phyloP scores from a whole-genome alignment of 1,139 yeast genomes.

The Suzukiozyma palmioleophila region DNA sequence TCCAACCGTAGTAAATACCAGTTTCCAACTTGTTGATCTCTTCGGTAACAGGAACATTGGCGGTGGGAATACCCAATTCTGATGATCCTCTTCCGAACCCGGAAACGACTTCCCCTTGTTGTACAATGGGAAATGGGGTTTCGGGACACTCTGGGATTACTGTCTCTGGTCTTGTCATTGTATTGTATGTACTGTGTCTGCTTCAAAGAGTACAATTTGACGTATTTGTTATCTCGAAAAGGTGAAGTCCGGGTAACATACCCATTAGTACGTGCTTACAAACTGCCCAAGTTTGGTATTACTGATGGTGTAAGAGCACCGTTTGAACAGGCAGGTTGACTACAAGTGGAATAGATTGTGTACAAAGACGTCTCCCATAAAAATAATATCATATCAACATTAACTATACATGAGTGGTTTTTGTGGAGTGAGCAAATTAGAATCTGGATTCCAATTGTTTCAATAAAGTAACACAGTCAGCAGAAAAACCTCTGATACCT shows the following conservation, averaged over 20 bases:
- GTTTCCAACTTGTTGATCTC: constrained; percentile 47
- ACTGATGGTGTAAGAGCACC: too few species aligned
- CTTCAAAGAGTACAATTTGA: too few species aligned
- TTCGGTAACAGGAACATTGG: constrained; percentile 70
- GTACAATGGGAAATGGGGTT: constrained; percentile 64
- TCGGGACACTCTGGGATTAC: constrained; percentile 44
- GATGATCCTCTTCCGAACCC: constrained; percentile 97
- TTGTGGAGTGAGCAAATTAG: constrained; percentile 13
- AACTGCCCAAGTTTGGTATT: too few species aligned
- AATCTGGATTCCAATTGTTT: constrained; percentile 73
- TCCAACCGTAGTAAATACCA: constrained; percentile 92
- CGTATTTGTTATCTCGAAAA: too few species aligned
- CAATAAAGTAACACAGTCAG: constrained; percentile 85
- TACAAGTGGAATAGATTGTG: too few species aligned
- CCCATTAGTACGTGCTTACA: too few species aligned
- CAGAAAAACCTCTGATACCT: constrained; percentile 96
- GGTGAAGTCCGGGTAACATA: too few species aligned
- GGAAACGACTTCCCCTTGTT: constrained; percentile 57
- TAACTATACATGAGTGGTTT: neutral
- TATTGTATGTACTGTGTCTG: too few species aligned
- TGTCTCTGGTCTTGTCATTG: constrained; percentile 27
- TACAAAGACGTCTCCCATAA: too few species aligned
- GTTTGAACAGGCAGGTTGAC: too few species aligned
- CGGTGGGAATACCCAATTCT: constrained; percentile 93
- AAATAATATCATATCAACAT: neutral